Evolutionary conservation across 208 protist genomes (phyloP).

Genomic region (Crithidia bombi): DNA sequence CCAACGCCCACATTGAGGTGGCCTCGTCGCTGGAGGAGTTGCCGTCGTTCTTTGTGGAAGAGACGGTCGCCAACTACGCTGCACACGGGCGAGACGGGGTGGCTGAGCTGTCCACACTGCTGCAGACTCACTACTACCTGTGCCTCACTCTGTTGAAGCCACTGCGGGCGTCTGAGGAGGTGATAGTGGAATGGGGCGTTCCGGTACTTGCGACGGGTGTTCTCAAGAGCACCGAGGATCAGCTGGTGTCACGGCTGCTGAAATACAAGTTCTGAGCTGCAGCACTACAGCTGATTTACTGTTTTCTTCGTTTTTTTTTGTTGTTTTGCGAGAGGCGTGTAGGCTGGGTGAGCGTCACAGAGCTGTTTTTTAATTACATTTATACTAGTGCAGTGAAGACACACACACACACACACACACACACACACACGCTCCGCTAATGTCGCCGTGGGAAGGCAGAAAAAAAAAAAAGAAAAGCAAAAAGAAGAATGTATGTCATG

Average conservation of each 20-base stretch:
- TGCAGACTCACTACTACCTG: slow-evolving; percentile 69
- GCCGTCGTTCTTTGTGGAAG: slow-evolving; percentile 66
- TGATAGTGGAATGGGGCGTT: slow-evolving; percentile 67
- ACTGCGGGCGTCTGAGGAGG: slow-evolving; percentile 71
- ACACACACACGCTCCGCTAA: too few species aligned
- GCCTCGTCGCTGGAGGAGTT: slow-evolving; percentile 63
- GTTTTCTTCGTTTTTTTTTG: background rate
- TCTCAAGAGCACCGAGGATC: slow-evolving; percentile 43
- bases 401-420: too few species aligned
- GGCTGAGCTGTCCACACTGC: slow-evolving; percentile 20
- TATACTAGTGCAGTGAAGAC: background rate
- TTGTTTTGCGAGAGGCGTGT: background rate
- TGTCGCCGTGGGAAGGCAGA: too few species aligned
- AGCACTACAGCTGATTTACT: background rate
- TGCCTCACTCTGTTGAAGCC: slow-evolving; percentile 58
- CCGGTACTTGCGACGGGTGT: slow-evolving; percentile 52
- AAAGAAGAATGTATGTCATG: too few species aligned
- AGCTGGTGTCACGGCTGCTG: slow-evolving; percentile 60
- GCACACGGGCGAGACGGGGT: slow-evolving; percentile 38
- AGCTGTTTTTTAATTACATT: background rate
- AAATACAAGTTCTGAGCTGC: slow-evolving; percentile 62
- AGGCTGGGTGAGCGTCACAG: background rate
- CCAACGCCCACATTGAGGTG: slow-evolving; percentile 77
- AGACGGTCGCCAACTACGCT: slow-evolving; percentile 39
- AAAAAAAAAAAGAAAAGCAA: too few species aligned